Percentiles rank a stretch among this genome's conserved stretches.
Conservation (phyloP, 202 grass and related monocot genomes). For the Carex arenaria region DNA sequence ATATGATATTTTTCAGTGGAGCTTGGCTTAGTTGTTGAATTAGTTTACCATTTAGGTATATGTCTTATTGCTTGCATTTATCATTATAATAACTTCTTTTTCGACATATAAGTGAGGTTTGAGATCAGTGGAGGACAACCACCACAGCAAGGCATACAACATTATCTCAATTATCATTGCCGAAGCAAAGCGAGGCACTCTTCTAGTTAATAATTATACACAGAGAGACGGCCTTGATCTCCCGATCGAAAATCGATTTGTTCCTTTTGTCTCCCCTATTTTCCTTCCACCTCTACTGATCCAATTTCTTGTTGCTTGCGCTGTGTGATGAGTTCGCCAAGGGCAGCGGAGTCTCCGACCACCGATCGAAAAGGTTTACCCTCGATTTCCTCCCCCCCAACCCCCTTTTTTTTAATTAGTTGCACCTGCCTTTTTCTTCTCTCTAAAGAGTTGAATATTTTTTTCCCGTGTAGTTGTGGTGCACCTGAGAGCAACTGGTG, state of each 20-base stretch:
- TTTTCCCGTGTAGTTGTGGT: constrained; percentile 52
- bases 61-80: too few relatives aligned
- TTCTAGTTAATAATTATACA: not conserved
- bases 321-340: constrained; percentile 17
- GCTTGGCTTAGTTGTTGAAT: too few relatives aligned
- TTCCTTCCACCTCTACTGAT: not conserved
- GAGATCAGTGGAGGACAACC: too few relatives aligned
- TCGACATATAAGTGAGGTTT: too few relatives aligned
- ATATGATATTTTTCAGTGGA: too few relatives aligned
- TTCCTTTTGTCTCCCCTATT: not conserved
- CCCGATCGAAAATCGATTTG: not conserved
- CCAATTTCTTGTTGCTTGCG: not conserved
- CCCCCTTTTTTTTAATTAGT: not conserved
- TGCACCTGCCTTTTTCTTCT: not conserved
- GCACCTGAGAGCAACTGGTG: constrained; percentile 59
- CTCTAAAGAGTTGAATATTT: not conserved
- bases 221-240: not conserved
- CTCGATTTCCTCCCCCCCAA: not conserved
- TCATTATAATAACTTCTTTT: too few relatives aligned
- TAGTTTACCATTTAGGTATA: too few relatives aligned
- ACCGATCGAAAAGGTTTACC: constrained; percentile 44
- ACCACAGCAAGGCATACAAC: too few relatives aligned
- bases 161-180: too few relatives aligned
- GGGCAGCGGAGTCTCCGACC: constrained; percentile 21
- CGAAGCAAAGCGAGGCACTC: too few relatives aligned